Conservation (phyloP, 2,329 filamentous ascomycete genomes). For the Fusarium ambrosium region DNA sequence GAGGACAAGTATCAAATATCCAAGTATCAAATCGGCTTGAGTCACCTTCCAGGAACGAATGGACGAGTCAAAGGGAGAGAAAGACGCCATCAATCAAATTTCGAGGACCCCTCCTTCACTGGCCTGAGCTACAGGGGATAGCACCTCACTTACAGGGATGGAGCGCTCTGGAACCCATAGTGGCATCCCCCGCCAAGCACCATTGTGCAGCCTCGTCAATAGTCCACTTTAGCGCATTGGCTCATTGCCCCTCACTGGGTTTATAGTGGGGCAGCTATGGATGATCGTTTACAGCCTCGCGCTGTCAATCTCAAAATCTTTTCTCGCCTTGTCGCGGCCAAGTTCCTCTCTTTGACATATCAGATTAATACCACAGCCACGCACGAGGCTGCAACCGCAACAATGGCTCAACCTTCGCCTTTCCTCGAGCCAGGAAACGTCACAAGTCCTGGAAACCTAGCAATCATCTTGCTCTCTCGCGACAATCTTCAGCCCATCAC, state of each 20-base stretch:
- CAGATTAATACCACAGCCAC: slow-evolving; percentile 1
- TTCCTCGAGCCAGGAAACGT: slow-evolving; percentile 80
- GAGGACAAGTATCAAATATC: slow-evolving; percentile 38
- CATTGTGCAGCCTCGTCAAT: slow-evolving; percentile 33
- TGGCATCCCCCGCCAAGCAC: slow-evolving; percentile 5
- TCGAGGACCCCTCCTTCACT: slow-evolving; percentile 20
- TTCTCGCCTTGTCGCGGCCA: slow-evolving; percentile 24
- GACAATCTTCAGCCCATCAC: slow-evolving; percentile 86
- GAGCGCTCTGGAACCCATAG: slow-evolving; percentile 4
- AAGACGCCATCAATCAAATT: slow-evolving; percentile 38
- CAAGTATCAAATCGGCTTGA: slow-evolving; percentile 29
- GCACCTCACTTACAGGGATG: neutral
- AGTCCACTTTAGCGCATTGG: slow-evolving; percentile 21
- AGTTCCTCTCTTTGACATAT: slow-evolving; percentile 15
- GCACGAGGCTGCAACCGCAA: slow-evolving; percentile 20
- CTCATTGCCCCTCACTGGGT: slow-evolving; percentile 38
- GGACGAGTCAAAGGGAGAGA: slow-evolving; percentile 38
- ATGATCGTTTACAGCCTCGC: slow-evolving; percentile 36
- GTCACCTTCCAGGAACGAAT: slow-evolving; percentile 20
- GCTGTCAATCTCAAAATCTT: slow-evolving; percentile 34
- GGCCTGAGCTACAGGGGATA: slow-evolving; percentile 25
- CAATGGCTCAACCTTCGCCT: slow-evolving; percentile 70
- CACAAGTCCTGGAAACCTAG: slow-evolving; percentile 76
- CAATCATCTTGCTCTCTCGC: slow-evolving; percentile 89
- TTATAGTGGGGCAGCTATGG: slow-evolving; percentile 26